phyloP scores from a whole-genome alignment of 495 filamentous ascomycete species.

The Aspergillus homomorphus region DNA sequence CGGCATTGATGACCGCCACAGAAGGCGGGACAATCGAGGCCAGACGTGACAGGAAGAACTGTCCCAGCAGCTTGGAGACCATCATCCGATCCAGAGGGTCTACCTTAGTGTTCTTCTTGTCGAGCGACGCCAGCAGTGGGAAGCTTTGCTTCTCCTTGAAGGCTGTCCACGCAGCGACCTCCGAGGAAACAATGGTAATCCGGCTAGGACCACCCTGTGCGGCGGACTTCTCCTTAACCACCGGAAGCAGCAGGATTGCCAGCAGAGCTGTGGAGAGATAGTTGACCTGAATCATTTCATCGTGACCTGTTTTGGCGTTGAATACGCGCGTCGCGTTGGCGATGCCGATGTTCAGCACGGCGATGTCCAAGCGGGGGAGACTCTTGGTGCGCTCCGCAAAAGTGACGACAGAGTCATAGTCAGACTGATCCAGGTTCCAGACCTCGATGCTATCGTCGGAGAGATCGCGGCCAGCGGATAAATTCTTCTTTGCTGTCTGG shows the following conservation, averaged over 20 bases:
- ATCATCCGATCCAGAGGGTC: conserved; percentile 13
- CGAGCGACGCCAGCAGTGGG: conserved; percentile 6
- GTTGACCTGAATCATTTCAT: conserved; percentile 29
- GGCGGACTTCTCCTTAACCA: conserved; percentile 3
- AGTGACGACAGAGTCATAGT: conserved; percentile 41
- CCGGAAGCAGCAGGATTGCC: not conserved
- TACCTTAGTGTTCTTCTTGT: conserved; percentile 2
- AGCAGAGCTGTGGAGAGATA: conserved; percentile 39
- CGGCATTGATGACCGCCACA: conserved; percentile 20
- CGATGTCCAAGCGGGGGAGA: conserved; percentile 44
- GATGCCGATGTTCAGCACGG: conserved; percentile 53
- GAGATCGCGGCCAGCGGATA: conserved; percentile 22
- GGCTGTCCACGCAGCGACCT: conserved; percentile 9
- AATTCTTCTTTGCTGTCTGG: conserved; percentile 29
- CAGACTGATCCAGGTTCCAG: conserved; percentile 49
- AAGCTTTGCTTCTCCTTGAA: conserved; percentile 10
- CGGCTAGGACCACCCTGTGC: not conserved
- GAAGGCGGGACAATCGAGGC: conserved; percentile 1
- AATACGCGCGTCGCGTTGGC: conserved; percentile 27
- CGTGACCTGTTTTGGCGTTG: conserved; percentile 40
- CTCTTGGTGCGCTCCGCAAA: conserved; percentile 34
- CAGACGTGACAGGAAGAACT: conserved; percentile 20
- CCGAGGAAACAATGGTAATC: conserved; percentile 6
- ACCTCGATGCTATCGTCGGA: conserved; percentile 32
- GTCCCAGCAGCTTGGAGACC: conserved; percentile 20